Conservation (phyloP, 768 basidiomycete genomes). For the Termitomyces sp. region DNA sequence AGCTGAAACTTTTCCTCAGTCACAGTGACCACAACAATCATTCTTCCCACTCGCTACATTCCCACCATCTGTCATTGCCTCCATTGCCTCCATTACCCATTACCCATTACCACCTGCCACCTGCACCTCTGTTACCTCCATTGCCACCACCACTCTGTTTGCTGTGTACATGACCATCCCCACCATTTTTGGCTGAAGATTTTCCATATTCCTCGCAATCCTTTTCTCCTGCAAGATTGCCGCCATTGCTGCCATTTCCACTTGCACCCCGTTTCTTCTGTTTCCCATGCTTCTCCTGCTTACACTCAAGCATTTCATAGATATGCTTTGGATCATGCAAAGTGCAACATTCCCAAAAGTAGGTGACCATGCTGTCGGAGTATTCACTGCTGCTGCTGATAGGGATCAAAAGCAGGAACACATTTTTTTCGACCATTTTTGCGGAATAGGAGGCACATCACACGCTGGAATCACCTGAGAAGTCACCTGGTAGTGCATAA, state of each 20-base stretch:
- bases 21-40: background rate
- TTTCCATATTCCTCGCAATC: slow-evolving; percentile 1
- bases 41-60: background rate
- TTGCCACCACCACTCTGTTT: slow-evolving; percentile 1
- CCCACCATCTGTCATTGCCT: slow-evolving; percentile 2
- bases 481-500: too few relatives aligned
- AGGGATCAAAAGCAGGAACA: too few relatives aligned
- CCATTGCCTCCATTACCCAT: too few relatives aligned
- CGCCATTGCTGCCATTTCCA: slow-evolving; percentile 7
- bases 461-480: too few relatives aligned
- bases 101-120: too few relatives aligned
- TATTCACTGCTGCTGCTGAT: slow-evolving; percentile 4
- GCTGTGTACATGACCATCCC: background rate
- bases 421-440: too few relatives aligned
- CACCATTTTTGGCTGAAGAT: background rate
- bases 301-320: slow-evolving; percentile 14
- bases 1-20: background rate
- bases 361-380: slow-evolving; percentile 15
- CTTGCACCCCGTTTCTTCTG: slow-evolving; percentile 8
- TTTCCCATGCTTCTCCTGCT: slow-evolving; percentile 9
- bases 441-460: too few relatives aligned
- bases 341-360: slow-evolving; percentile 13
- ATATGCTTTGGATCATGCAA: slow-evolving; percentile 9
- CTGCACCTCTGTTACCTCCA: slow-evolving; percentile 2
- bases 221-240: slow-evolving; percentile 4